A percentile compares a stretch with the other conserved stretches of the same genome.
Conservation (phyloP, 2,329 filamentous ascomycete species). For the Pseudogymnoascus sp. region DNA sequence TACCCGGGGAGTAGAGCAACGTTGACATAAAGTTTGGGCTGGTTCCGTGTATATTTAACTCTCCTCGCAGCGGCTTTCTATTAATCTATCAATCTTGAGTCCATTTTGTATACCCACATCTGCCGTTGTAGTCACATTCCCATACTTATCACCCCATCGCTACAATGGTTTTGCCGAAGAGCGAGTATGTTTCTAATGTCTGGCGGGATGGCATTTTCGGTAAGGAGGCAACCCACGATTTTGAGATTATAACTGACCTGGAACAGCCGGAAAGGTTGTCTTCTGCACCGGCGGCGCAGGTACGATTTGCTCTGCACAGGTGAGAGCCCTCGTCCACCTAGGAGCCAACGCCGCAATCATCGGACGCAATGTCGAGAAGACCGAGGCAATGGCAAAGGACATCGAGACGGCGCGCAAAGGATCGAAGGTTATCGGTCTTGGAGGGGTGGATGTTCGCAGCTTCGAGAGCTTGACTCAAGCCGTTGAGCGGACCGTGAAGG, state of each 20-base stretch:
- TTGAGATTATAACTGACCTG: slow-evolving; percentile 13
- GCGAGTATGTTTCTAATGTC: slow-evolving; percentile 69
- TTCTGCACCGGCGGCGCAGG: slow-evolving; percentile 95
- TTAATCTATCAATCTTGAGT: neutral
- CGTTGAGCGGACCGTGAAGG: slow-evolving; percentile 68
- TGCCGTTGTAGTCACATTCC: neutral
- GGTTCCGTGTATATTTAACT: slow-evolving; percentile 3
- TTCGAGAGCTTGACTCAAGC: slow-evolving; percentile 63
- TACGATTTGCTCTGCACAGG: slow-evolving; percentile 89
- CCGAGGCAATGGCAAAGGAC: slow-evolving; percentile 68
- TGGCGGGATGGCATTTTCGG: slow-evolving; percentile 87
- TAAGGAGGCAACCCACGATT: slow-evolving; percentile 32
- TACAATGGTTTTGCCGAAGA: slow-evolving; percentile 61
- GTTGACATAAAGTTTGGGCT: neutral
- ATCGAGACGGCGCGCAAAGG: slow-evolving; percentile 72
- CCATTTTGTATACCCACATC: neutral
- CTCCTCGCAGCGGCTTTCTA: neutral
- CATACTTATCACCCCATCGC: neutral
- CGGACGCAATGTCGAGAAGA: slow-evolving; percentile 83
- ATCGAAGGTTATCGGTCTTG: slow-evolving; percentile 79
- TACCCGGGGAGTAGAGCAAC: neutral
- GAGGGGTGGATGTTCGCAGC: slow-evolving; percentile 69
- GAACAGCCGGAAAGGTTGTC: slow-evolving; percentile 73
- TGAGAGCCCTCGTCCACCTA: slow-evolving; percentile 80
- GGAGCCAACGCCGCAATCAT: slow-evolving; percentile 93